Conservation (phyloP, 2,329 filamentous ascomycete genomes). For the Arthrobotrys pseudoclavata region DNA sequence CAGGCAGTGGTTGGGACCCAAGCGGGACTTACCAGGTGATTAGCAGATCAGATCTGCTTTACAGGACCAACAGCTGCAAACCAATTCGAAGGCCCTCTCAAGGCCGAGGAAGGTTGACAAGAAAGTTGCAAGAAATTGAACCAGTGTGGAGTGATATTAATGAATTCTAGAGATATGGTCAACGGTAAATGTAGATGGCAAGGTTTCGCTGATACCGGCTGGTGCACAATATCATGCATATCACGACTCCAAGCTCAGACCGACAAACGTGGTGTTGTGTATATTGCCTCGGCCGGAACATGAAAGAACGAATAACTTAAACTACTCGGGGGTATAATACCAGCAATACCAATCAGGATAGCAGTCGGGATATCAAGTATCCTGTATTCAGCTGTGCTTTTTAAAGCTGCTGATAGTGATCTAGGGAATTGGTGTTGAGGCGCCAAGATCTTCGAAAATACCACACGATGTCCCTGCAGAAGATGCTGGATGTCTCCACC, state of each 20-base stretch:
- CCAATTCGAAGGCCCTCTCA: background rate
- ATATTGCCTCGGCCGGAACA: slow-evolving; percentile 2
- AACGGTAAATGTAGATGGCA: background rate
- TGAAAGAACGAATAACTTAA: background rate
- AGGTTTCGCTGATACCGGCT: background rate
- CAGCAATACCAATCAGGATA: background rate
- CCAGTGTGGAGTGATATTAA: background rate
- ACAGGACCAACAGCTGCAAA: background rate
- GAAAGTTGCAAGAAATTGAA: background rate
- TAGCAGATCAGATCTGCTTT: slow-evolving; percentile 5
- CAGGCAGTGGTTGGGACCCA: background rate
- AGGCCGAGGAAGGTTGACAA: background rate
- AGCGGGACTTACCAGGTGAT: background rate
- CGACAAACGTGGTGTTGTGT: background rate
- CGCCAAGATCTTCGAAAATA: slow-evolving; percentile 9
- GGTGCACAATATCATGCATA: background rate
- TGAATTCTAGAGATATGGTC: background rate
- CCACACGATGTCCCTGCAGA: slow-evolving; percentile 4
- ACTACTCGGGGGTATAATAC: background rate
- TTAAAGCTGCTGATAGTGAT: too few relatives aligned
- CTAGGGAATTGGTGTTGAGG: background rate
- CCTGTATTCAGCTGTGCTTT: too few relatives aligned
- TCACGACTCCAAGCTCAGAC: background rate
- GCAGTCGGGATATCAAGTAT: background rate
- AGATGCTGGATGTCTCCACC: background rate